Evolutionary conservation across 2,329 filamentous ascomycete genomes (phyloP).

Genomic region (Phialophora verrucosa): DNA sequence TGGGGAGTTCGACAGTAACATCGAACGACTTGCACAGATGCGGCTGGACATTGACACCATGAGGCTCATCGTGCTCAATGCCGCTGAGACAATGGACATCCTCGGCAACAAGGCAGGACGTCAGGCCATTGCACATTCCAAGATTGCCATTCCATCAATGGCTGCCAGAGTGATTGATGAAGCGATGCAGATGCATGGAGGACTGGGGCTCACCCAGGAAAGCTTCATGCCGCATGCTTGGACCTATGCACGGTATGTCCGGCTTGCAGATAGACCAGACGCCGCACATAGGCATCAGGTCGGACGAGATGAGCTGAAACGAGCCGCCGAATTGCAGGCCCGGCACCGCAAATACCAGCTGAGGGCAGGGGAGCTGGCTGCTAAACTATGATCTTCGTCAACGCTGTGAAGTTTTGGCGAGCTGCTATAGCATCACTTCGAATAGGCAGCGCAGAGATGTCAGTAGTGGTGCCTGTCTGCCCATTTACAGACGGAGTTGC

Average conservation of each 20-base stretch:
- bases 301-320: slow-evolving; percentile 43
- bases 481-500: too few relatives aligned
- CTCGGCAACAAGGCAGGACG: slow-evolving; percentile 79
- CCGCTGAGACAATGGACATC: slow-evolving; percentile 84
- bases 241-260: slow-evolving; percentile 74
- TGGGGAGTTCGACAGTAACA: slow-evolving; percentile 80
- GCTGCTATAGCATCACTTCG: too few relatives aligned
- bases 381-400: too few relatives aligned
- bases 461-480: too few relatives aligned
- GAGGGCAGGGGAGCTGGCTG: too few relatives aligned
- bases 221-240: slow-evolving; percentile 77
- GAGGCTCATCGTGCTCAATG: slow-evolving; percentile 81
- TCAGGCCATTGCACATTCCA: slow-evolving; percentile 66
- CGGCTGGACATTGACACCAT: too few relatives aligned
- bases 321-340: too few relatives aligned
- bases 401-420: too few relatives aligned
- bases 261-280: slow-evolving; percentile 82
- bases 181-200: slow-evolving; percentile 59
- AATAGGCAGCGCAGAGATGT: too few relatives aligned
- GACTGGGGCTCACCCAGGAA: slow-evolving; percentile 81
- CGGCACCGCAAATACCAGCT: too few relatives aligned
- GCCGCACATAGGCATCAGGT: slow-evolving; percentile 74
- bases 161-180: slow-evolving; percentile 36
- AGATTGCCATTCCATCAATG: slow-evolving; percentile 23
- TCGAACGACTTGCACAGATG: slow-evolving; percentile 90